phyloP scores from a whole-genome alignment of 176 grass and related monocot genomes.

The Calamus simplicifolius region DNA sequence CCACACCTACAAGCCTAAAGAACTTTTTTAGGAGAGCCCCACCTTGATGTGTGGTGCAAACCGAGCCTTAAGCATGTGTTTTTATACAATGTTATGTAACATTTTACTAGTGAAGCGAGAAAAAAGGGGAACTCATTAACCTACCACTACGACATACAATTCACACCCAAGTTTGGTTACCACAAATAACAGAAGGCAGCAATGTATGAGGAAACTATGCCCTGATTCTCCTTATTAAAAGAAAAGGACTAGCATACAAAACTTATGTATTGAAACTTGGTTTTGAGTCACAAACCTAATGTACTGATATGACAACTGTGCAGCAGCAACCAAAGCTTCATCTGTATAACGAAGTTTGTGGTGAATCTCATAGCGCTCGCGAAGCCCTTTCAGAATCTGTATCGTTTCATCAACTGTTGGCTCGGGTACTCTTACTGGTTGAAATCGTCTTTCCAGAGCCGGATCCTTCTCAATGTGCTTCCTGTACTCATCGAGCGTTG shows the following conservation, averaged over 20 bases:
- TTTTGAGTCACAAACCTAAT: constrained; percentile 51
- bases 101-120: no score
- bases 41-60: no score
- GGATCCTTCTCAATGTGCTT: constrained; percentile 99
- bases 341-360: constrained; percentile 91
- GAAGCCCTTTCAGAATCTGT: constrained; percentile 88
- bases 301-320: constrained; percentile 87
- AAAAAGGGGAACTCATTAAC: no score
- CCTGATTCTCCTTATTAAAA: neutral
- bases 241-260: constrained; percentile 5
- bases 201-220: no score
- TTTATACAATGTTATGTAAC: no score
- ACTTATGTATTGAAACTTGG: neutral
- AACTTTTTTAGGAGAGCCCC: no score
- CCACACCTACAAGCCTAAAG: no score
- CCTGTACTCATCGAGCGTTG: constrained; percentile 91
- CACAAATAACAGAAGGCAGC: no score
- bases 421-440: constrained; percentile 95
- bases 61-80: no score
- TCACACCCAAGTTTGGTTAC: no score
- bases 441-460: constrained; percentile 89
- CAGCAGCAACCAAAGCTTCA: constrained; percentile 81
- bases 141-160: no score
- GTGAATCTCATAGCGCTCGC: constrained; percentile 93
- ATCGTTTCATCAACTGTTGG: constrained; percentile 98